These are phyloP conservation scores for Ulota crispa DNA, from an alignment of 225 moss, liverwort and hornwort species.

Conservation along the genomic window DNA sequence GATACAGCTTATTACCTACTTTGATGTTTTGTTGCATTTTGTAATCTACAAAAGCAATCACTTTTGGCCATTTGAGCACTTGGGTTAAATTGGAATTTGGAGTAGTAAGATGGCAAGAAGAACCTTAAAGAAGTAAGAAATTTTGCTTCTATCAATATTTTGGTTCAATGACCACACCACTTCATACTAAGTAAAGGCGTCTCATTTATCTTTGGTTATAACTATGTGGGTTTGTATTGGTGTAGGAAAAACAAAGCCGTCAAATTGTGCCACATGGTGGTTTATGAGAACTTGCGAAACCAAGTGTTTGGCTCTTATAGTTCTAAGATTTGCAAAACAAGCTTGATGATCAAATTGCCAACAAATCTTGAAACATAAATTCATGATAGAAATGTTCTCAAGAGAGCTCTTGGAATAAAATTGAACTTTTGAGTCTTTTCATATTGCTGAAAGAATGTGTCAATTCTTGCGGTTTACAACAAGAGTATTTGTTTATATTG, in stretches of 20 bases:
- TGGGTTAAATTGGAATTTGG: not conserved
- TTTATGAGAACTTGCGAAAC: constrained; percentile 68
- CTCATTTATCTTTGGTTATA: not conserved
- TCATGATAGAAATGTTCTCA: constrained; percentile 48
- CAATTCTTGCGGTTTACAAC: no score
- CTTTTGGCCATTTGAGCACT: not conserved
- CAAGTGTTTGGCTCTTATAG: constrained; percentile 56
- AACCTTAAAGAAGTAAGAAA: not conserved
- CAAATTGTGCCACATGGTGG: constrained; percentile 69
- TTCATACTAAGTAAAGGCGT: not conserved
- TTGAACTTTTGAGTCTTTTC: no score
- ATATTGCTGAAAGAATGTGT: no score
- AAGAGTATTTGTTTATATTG: no score
- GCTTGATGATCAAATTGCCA: constrained; percentile 58
- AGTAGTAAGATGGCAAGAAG: not conserved
- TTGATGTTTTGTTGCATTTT: not conserved
- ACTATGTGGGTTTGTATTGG: not conserved
- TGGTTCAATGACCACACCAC: no score
- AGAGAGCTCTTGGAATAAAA: constrained; percentile 26
- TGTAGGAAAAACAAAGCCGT: constrained; percentile 45
- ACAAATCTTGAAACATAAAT: constrained; percentile 57
- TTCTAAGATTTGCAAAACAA: constrained; percentile 67
- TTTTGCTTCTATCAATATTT: not conserved
- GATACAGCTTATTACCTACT: no score
- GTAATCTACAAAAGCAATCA: not conserved